Base-by-base conservation (phyloP, 331 rosid genomes). In the Erythrophleum ivorense region DNA sequence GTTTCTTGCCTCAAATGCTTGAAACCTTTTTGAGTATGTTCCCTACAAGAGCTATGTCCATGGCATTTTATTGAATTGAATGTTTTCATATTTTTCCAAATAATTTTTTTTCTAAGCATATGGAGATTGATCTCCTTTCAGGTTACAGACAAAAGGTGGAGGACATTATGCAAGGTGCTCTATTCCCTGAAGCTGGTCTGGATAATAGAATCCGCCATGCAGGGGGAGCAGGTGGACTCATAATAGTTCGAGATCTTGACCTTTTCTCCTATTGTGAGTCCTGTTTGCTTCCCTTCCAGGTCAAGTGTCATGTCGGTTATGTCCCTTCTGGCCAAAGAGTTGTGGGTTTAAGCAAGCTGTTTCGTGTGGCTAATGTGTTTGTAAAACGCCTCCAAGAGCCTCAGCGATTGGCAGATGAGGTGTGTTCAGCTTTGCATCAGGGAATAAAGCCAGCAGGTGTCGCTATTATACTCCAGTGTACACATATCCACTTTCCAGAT, bases 321-420 rank as follows among this genome's bases (percentile, higher is more conserved):
- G 94, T 96, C 66, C 97, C 99, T 59, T 89, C 93, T n/a, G 90
- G 93, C 50, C 92, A 89, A 82, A 88, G 90, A 78, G 99, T 96
- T 66, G 91, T 96, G 0, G 97, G 99, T 70, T 83, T 96, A 85
- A 96, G 99, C 89, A 96, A 96, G 82, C 95, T 92, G 69, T 91
- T 95, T 66, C 92, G 99, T 43, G 98, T 88, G 15, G 85, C 97
- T 58, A 97, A 92, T 15, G 90, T 92, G 84, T 96, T 91, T 81
- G 98, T 90, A 4, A 96, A 91, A 84, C 91, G 97, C 31, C 95
- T 96, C 46, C 99, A 96, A 90, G 94, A 91, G 45, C 99, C 99
- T 49, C 91, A 91, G 63, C 97, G 92, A 65, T 88, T 92, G 12
- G 99, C 99, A 11, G 84, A 91, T 46, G 97, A 96, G 80, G 77